These are phyloP conservation scores for Verticillium dahliae DNA, from an alignment of 2,329 filamentous ascomycete genomes.

Conservation along the genomic window DNA sequence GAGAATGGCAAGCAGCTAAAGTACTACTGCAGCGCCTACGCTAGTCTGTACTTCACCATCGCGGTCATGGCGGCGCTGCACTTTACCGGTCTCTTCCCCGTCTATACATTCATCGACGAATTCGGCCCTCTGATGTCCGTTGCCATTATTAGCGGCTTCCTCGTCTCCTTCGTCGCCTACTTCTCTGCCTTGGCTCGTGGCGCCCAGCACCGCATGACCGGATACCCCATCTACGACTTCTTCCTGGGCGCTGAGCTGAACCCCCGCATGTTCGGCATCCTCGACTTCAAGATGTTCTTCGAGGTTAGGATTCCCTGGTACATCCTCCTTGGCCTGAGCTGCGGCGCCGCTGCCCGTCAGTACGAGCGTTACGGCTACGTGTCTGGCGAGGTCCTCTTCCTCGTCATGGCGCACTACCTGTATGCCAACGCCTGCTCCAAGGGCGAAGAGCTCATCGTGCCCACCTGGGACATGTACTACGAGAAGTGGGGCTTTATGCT, in stretches of 20 bases:
- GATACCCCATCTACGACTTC: constrained; percentile 79
- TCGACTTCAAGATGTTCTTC: constrained; percentile 97
- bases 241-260: constrained; percentile 92
- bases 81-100: constrained; percentile 74
- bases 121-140: constrained; percentile 92
- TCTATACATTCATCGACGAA: constrained; percentile 90
- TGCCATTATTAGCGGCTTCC: constrained; percentile 82
- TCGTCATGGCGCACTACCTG: constrained; percentile 84
- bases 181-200: constrained; percentile 75
- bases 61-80: constrained; percentile 65
- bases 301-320: constrained; percentile 91
- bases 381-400: constrained; percentile 74
- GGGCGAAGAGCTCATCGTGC: constrained; percentile 84
- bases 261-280: constrained; percentile 74
- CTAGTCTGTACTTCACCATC: constrained; percentile 83
- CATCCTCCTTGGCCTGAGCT: constrained; percentile 73
- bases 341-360: constrained; percentile 73
- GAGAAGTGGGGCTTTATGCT: constrained; percentile 98
- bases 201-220: constrained; percentile 87
- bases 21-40: constrained; percentile 91
- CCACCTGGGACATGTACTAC: constrained; percentile 85
- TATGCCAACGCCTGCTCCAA: constrained; percentile 91
- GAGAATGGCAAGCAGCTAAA: constrained; percentile 76
- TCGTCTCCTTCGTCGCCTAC: constrained; percentile 80
- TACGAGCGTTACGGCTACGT: constrained; percentile 83